phyloP scores from a whole-genome alignment of 768 basidiomycete genomes.

The Calvatia gigantea region DNA sequence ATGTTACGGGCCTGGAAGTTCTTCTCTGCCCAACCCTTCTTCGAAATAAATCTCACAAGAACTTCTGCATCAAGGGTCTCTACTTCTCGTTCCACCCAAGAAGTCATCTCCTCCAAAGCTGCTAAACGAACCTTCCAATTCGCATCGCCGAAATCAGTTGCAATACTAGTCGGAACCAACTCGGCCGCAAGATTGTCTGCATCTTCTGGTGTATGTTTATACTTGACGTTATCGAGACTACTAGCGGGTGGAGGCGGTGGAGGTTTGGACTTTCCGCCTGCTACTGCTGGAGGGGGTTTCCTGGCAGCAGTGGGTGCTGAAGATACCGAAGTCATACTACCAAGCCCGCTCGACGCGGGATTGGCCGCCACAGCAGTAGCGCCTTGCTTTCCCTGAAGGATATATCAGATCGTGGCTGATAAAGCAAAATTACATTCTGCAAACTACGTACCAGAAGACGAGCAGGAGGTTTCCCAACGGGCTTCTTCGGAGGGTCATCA shows the following conservation, averaged over 20 bases:
- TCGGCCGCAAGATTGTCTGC: conserved; percentile 78
- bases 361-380: conserved; percentile 28
- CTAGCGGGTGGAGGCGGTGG: conserved; percentile 46
- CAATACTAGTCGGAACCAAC: conserved; percentile 65
- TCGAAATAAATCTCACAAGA: conserved; percentile 79
- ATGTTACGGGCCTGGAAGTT: conserved; percentile 80
- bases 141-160: conserved; percentile 73
- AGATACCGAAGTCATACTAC: conserved; percentile 32
- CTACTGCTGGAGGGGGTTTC: conserved; percentile 38
- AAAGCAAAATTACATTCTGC: conserved; percentile 1
- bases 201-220: conserved; percentile 87
- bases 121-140: conserved; percentile 94
- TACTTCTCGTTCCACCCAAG: conserved; percentile 74
- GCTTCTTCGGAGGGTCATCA: conserved; percentile 36
- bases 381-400: conserved; percentile 48
- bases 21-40: conserved; percentile 98
- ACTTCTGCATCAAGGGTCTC: conserved; percentile 82
- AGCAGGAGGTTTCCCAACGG: conserved; percentile 48
- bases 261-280: conserved; percentile 36
- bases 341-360: conserved; percentile 31
- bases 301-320: conserved; percentile 28
- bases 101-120: conserved; percentile 79
- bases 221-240: conserved; percentile 82
- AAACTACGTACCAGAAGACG: conserved; percentile 21
- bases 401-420: neutral